Evolutionary conservation across 2,329 filamentous ascomycete genomes (phyloP).

Genomic region (Fusarium secorum): DNA sequence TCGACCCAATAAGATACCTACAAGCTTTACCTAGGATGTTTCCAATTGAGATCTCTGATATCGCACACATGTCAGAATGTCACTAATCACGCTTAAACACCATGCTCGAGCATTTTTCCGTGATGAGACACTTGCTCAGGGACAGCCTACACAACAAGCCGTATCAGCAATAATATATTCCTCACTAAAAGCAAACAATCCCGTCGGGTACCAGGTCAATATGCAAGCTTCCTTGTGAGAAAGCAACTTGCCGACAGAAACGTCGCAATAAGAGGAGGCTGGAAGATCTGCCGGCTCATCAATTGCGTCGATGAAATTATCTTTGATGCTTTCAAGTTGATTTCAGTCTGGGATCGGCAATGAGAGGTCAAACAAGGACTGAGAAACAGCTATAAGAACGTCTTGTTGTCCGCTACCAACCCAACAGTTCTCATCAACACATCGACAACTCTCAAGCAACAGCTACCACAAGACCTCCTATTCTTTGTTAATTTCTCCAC

Average conservation of each 20-base stretch:
- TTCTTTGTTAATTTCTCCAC: neutral
- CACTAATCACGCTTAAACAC: neutral
- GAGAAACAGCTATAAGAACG: conserved; percentile 27
- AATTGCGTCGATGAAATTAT: conserved; percentile 35
- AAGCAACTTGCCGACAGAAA: conserved; percentile 1
- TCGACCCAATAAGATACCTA: neutral
- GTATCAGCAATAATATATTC: neutral
- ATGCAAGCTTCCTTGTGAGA: neutral
- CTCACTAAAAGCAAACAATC: neutral
- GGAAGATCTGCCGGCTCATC: neutral
- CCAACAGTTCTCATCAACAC: neutral
- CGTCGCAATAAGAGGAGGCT: neutral
- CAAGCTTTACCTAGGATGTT: neutral
- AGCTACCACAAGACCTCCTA: neutral
- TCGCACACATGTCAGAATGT: neutral
- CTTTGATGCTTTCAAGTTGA: neutral
- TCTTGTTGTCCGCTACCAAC: neutral
- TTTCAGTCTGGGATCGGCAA: neutral
- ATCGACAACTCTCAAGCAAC: neutral
- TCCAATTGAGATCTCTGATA: neutral
- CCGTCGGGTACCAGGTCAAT: neutral
- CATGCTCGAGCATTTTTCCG: neutral
- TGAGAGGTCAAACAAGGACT: neutral
- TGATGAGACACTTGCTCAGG: neutral
- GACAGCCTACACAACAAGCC: neutral